Evolutionary conservation across 345 rosid genomes (phyloP), one percentile per base, ranked within the genome.

Genomic region (Psidium friedrichsthalianum): DNA sequence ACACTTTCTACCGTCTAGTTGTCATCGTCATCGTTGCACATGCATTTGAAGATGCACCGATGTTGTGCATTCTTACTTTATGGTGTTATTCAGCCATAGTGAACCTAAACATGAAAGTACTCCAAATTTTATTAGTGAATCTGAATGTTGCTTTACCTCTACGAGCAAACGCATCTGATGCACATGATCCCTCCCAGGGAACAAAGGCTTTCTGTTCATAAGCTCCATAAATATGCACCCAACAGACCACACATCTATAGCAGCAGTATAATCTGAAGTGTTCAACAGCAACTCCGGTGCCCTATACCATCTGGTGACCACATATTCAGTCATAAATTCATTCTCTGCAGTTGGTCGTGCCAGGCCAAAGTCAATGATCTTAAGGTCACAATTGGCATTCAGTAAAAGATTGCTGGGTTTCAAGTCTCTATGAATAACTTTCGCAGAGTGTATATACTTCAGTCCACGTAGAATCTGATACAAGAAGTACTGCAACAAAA

Each of bases 181-280:
- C 54, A 95, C 95, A 54, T 95, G 98, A 88, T 98, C 99, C 86
- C 36, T 98, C 83, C 99, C 99, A 1, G 99, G 99, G 86, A 96
- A 98, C 87, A 98, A 59, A 88, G 99, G 98, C 64, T 90, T 98
- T 87, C 98, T 89, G 82, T 98, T 96, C 98, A 96, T 93, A 42
- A 98, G 98, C 92, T 98, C 99, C 99, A 98, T 92, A 85, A 88
- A 98, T 87, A 98, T 93, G 91, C 99, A 98, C 82, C 99, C 99
- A 20, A 96, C 99, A 83, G 99, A 98, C 99, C 99, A 98, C 59
- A 98, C 98, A 90, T 98, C 99, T 16, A 96, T 98, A 51, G 99
- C 93, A 29, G 97, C 95, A 22, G 97, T 96, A 86, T 98, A 96
- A 49, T 96, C 98, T 0, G 99, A 92, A 36, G 98, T 95, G 92